Base-by-base conservation (phyloP, 2,329 filamentous ascomycete species). In the Parafenestella ontariensis region DNA sequence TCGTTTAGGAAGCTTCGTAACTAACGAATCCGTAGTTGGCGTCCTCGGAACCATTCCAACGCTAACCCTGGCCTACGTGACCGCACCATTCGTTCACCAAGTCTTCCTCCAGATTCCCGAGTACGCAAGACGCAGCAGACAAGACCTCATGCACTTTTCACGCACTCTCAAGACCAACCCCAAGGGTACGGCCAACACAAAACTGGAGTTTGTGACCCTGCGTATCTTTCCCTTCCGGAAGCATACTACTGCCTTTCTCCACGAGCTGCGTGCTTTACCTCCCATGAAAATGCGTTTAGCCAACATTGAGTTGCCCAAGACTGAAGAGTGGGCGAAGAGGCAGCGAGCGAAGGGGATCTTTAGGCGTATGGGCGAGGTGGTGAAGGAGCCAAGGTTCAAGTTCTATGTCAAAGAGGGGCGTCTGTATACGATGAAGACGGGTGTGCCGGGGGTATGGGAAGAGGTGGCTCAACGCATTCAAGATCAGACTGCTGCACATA, bases 331-430 rank as follows among this genome's bases (percentile, higher is more conserved):
- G 63, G 54, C 43, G 1, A 45, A 64, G 39, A 39, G 58, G 9
- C 62, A 71, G 37, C 55, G 54, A 9, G 54, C 62, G 18, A 70
- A 70, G 44, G 50, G 59, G 0, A 40, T 66, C 0, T 56, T 58
- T 31, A 63, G 43, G 36, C 52, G 61, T 2, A 45, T 70, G 17
- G 39, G 56, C 7, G 66, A 70, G 13, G 55, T 74, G 1, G 11
- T 72, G 11, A 65, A 59, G 3, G 72, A 76, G 46, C 69, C 68
- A 1, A 42, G 72, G 4, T 71, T 57, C 40, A 75, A 72, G 45
- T 75, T 75, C 42, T 74, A 73, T 46, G 71, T 76, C 1, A 74
- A 72, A 43, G 71, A 73, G 23, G 72, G 72, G 1, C 59, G 60
- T 24, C 40, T 58, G 26, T 73, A 68, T 46, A 73, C 68, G 10